These are phyloP conservation scores for Chaetomiaceae sp. DNA, from an alignment of 2,329 filamentous ascomycete species.

Conservation along the genomic window DNA sequence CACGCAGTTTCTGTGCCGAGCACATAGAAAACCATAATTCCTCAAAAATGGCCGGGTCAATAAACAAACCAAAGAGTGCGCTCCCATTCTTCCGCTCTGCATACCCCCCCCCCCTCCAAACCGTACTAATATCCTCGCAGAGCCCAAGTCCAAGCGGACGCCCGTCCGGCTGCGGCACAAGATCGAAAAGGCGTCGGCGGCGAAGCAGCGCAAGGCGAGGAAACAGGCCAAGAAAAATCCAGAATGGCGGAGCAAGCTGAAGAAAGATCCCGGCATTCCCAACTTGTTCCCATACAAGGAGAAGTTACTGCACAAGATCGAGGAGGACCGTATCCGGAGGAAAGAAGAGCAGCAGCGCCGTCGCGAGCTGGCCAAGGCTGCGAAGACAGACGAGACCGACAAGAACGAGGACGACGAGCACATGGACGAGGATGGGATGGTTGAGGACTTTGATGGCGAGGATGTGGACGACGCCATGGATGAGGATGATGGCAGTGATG, in stretches of 20 bases:
- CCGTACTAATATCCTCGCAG: constrained; percentile 41
- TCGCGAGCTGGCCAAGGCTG: constrained; percentile 67
- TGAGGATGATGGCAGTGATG: constrained; percentile 50
- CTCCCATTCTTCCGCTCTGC: too few relatives aligned
- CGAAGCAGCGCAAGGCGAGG: constrained; percentile 85
- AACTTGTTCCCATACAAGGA: constrained; percentile 98
- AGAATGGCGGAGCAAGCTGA: constrained; percentile 89
- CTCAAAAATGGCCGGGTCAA: constrained; percentile 47
- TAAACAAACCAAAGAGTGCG: constrained; percentile 53
- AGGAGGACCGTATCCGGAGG: constrained; percentile 78
- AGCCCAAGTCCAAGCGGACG: constrained; percentile 90
- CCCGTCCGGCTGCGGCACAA: constrained; percentile 89
- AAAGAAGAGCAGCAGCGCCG: constrained; percentile 70
- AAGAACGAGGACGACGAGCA: constrained; percentile 46
- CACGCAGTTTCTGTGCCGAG: neutral
- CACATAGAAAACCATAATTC: constrained; percentile 1
- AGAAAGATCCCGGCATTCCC: constrained; percentile 97
- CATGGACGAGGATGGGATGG: constrained; percentile 49
- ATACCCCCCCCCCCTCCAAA: too few relatives aligned
- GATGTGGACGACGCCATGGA: constrained; percentile 57
- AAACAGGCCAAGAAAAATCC: constrained; percentile 95
- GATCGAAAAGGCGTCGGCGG: constrained; percentile 85
- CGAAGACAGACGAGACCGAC: constrained; percentile 50
- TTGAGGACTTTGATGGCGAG: constrained; percentile 48
- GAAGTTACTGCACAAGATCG: constrained; percentile 88